phyloP scores from a whole-genome alignment of 306 rosid species.

The Begonia fuchsioides region DNA sequence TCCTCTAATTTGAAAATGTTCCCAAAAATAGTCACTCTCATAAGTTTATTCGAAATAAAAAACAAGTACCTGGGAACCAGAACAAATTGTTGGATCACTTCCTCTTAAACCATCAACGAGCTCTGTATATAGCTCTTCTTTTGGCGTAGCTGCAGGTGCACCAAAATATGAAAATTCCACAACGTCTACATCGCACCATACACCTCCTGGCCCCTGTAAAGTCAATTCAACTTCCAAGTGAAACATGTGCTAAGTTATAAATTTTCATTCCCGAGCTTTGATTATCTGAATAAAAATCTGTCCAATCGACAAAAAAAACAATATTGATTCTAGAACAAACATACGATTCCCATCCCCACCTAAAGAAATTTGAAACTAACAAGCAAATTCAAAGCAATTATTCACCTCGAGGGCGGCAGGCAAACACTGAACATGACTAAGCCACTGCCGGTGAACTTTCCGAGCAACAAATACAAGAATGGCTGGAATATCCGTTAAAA shows the following conservation, averaged over 20 bases:
- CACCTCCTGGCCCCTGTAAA: constrained; percentile 96
- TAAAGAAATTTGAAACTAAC: constrained; percentile 1
- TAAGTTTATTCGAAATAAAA: background rate
- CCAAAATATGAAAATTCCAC: constrained; percentile 95
- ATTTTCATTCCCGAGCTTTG: no score
- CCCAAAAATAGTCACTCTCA: no score
- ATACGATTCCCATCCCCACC: background rate
- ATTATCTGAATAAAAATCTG: no score
- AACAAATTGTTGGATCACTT: constrained; percentile 68
- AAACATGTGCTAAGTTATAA: no score
- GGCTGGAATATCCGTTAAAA: constrained; percentile 84
- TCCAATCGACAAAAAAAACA: no score
- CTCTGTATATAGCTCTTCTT: constrained; percentile 80
- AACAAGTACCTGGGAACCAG: constrained; percentile 90
- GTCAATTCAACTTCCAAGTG: constrained; percentile 2
- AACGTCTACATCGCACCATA: constrained; percentile 99
- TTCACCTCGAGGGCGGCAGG: constrained; percentile 97
- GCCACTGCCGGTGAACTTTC: constrained; percentile 96
- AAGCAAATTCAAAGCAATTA: background rate
- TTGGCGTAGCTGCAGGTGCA: constrained; percentile 84
- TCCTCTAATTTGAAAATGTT: no score
- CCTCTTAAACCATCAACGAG: constrained; percentile 93
- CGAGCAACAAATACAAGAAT: constrained; percentile 95
- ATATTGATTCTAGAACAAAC: no score
- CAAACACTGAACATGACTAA: constrained; percentile 55